Evolutionary conservation across 768 basidiomycete genomes (phyloP), one percentile per base, ranked within the genome.

Genomic region (Kwoniella sp.): DNA sequence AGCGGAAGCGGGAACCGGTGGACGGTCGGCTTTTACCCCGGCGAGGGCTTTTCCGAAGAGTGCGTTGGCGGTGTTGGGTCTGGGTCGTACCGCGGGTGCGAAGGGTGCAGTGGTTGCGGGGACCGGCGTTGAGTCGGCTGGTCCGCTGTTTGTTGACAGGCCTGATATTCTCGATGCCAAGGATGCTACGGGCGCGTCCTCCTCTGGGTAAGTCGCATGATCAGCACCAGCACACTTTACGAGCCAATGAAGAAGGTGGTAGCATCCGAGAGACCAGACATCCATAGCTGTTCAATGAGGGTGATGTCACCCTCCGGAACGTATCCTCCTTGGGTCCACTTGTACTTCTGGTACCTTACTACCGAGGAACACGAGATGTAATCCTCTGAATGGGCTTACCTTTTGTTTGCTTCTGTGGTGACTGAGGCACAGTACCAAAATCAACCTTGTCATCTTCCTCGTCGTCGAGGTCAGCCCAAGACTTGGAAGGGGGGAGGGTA

Each of bases 1-100:
- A 7, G 33, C 12, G 12, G 44, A 25, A n/a, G 44, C 44, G n/a
- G n/a, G n/a, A n/a, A n/a, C n/a, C 22, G 33, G 17, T 5, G 54
- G 29, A 37, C 57, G 31, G 40, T 56, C 55, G 19, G 60, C 28
- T 32, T 62, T 68, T 15, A 62, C 60, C 8, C 66, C 63, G 7
- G 66, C 66, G 15, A 68, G 37, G 20, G 66, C 66, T 56, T 50
- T 59, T 3, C 66, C 66, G 29, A 68, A 68, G 0, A 68, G 48
- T 12, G 46, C 39, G 34, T 62, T 64, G n/a, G 45, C 15, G 0
- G 59, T 54, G 25, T 61, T 57, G 4, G 59, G 59, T 34, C 54
- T 57, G 5, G 59, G 53, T 41, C 50, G 51, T 22, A 47, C 33
- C 19, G 59, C 23, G 14, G 58, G 45, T 0, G 53, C 20, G 17